phyloP scores from a whole-genome alignment of 1,284 basidiomycete genomes.

The Rhodotorula sp. region DNA sequence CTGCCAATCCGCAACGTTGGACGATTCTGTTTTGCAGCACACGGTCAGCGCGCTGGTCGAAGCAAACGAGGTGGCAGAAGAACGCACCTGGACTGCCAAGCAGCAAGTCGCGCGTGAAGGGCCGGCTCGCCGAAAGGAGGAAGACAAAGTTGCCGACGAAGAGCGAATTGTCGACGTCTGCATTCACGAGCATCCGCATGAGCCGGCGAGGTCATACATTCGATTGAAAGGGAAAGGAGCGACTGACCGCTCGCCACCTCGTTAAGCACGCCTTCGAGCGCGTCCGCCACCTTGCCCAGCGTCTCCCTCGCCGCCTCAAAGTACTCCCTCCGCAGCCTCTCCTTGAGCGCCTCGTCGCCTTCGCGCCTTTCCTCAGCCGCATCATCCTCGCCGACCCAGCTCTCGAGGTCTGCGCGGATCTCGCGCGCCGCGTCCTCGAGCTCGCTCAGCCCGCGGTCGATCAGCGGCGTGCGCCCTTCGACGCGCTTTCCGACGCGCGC shows the following conservation, averaged over 20 bases:
- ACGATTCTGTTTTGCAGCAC: background rate
- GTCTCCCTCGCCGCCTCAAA: constrained; percentile 12
- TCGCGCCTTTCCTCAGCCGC: background rate
- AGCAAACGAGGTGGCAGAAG: background rate
- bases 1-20: constrained; percentile 14
- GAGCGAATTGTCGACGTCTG: constrained; percentile 11
- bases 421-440: constrained; percentile 32
- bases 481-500: constrained; percentile 31
- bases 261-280: constrained; percentile 12
- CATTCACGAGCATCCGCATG: background rate
- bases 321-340: constrained; percentile 16
- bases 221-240: background rate
- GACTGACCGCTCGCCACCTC: background rate
- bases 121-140: constrained; percentile 1
- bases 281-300: constrained; percentile 12
- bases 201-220: background rate
- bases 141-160: constrained; percentile 34
- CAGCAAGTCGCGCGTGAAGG: constrained; percentile 2
- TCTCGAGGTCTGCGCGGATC: constrained; percentile 23
- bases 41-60: background rate
- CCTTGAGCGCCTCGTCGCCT: background rate
- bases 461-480: constrained; percentile 31
- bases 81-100: background rate
- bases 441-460: constrained; percentile 31
- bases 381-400: constrained; percentile 17